Base-by-base conservation (phyloP, 2,329 filamentous ascomycete genomes). In the Tolypocladium album region DNA sequence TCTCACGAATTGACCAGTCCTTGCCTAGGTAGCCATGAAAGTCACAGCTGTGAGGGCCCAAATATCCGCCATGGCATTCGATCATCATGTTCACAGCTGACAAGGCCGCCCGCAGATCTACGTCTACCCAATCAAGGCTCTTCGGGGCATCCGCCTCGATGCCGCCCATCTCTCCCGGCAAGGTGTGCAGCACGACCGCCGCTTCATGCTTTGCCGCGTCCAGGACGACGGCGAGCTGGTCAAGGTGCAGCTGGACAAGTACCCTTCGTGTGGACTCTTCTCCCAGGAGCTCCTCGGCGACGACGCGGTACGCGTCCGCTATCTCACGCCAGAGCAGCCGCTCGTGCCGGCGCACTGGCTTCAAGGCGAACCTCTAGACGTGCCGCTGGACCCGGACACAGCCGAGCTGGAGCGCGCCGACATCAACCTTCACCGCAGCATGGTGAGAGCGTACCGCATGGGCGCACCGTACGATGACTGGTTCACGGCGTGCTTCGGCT, bases 101-200 rank as follows among this genome's bases (percentile, higher is more conserved):
- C 27, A 53, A 34, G 17, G n/a, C 3, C 47, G 5, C 39, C 34
- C 24, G 47, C 52, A 75, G 72, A 78, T 91, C 42, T 89, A 86
- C 71, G 79, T 88, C 56, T 90, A 91, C 70, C 88, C 88, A 50
- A 86, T 91, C 74, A 91, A 91, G 70, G 86, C 81, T 9, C 79
- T 90, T n/a, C 82, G 85, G 42, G 83, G 82, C 57, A 81, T 87
- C 59, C 71, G 78, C 22, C 74, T 90, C 39, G 61, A 76, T 5
- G 71, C 74, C 0, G 79, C 85, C 3, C 72, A 73, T n/a, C 71
- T 90, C 55, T 82, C 81, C 6, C 76, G 78, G n/a, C 80, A 84
- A 63, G 88, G 88, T 17, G 77, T 90, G 65, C 75, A 77, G 47
- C 75, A 88, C 69, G 88, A 92, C 74, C 82, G 88, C 12, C 78